Conservation (phyloP, 495 filamentous ascomycete genomes). For the Apiosordaria backusii region DNA sequence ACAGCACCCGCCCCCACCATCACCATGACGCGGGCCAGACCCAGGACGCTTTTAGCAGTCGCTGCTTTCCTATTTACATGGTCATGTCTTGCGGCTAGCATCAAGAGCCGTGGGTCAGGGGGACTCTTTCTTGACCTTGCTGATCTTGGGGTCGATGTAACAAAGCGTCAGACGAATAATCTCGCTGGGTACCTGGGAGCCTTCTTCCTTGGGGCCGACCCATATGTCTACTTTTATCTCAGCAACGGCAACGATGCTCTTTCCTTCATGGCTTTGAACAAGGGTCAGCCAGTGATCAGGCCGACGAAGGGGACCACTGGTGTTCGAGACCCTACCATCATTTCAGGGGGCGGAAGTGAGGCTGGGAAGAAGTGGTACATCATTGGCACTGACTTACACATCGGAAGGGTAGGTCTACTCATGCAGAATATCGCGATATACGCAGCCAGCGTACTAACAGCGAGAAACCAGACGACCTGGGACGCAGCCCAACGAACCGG, state of each 20-base stretch:
- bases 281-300: conserved; percentile 43
- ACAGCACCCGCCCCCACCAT: neutral
- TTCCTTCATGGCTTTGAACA: conserved; percentile 47
- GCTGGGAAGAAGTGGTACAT: conserved; percentile 54
- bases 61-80: conserved; percentile 11
- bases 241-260: conserved; percentile 49
- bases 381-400: conserved; percentile 51
- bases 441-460: conserved; percentile 2
- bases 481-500: conserved; percentile 50
- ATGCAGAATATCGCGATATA: neutral
- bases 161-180: conserved; percentile 36
- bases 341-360: conserved; percentile 47
- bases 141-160: conserved; percentile 12
- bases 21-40: conserved; percentile 3
- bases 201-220: conserved; percentile 52
- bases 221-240: conserved; percentile 53
- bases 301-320: conserved; percentile 51
- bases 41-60: neutral
- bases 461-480: conserved; percentile 43
- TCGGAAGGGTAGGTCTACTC: conserved; percentile 39
- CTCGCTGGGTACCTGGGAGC: conserved; percentile 49
- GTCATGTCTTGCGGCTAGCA: conserved; percentile 8
- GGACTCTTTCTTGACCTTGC: conserved; percentile 11
- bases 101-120: neutral
- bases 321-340: conserved; percentile 47